Base-by-base conservation (phyloP, 2,329 filamentous ascomycete species). In the Stemphylium lycopersici region DNA sequence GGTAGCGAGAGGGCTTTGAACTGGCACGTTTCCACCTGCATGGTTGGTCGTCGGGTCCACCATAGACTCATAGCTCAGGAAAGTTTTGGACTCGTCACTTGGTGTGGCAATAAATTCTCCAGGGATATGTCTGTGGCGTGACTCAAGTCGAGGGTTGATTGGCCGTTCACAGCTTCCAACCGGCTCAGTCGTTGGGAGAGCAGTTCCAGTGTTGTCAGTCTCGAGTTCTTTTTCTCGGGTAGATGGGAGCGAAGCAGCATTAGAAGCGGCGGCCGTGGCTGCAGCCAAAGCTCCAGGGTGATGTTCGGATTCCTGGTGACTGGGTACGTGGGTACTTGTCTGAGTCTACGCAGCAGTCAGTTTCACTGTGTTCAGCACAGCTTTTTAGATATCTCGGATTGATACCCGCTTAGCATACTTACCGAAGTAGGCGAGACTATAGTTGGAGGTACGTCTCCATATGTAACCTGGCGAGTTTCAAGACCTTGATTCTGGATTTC, bases 81-180 rank as follows among this genome's bases (percentile, higher is more conserved):
- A 68, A n/a, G 69, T 61, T n/a, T 62, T 59, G 15, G 57, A 49
- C 41, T 72, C 68, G 4, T 69, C 68, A 6, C 62, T 52, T 12
- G 71, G 69, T 2, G 72, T 73, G 2, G 67, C 60, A n/a, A 61
- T 62, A 2, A 67, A 75, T 16, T 67, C 70, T 15, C 73, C 72
- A 11, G 73, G 72, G 32, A 74, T 62, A 39, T 74, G 71, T 7
- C 70, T 60, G 29, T 61, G 60, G 24, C 58, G 61, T 7, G 77
- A 75, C 46, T 76, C 76, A 15, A 75, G 65, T 13, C 61, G 48
- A 8, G 52, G 48, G 59, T 68, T 48, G 58, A 75, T 20, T 10
- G 63, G 65, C 7, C 59, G 50, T 8, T 55, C 59, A 26, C 34
- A 15, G 16, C 37, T 22, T 16, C 40, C 15, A 37, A 44, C 32